phyloP scores from a whole-genome alignment of 352 stramenopile species.

The Salisapilia sapeloensis region DNA sequence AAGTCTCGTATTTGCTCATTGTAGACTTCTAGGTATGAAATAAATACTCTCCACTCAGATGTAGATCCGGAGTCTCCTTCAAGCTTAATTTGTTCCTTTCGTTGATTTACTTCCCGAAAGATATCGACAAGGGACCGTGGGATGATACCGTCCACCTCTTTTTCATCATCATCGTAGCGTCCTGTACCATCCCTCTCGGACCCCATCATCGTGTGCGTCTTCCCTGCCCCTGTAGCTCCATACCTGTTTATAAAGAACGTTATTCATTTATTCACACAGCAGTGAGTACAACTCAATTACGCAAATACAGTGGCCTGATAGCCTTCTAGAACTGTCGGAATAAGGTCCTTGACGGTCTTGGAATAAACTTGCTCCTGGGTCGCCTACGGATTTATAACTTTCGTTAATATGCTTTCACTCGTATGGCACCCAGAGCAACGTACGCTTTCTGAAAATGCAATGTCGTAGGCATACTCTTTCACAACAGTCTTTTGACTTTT shows the following conservation, averaged over 20 bases:
- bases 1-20: conserved; percentile 90
- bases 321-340: conserved; percentile 76
- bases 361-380: conserved; percentile 73
- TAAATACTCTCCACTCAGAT: conserved; percentile 46
- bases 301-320: conserved; percentile 88
- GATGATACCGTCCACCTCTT: conserved; percentile 82
- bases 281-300: too few species aligned
- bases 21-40: conserved; percentile 86
- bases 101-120: conserved; percentile 46
- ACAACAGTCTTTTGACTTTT: conserved; percentile 29
- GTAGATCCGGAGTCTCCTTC: conserved; percentile 8
- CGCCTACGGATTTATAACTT: too few species aligned
- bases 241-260: too few species aligned
- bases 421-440: too few species aligned
- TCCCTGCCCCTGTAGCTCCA: conserved; percentile 77
- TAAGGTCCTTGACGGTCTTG: conserved; percentile 76
- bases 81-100: conserved; percentile 7
- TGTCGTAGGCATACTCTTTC: conserved; percentile 46
- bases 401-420: too few species aligned
- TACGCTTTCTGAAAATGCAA: conserved; percentile 26
- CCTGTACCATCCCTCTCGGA: too few species aligned
- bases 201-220: conserved; percentile 87
- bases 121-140: conserved; percentile 70
- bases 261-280: too few species aligned
- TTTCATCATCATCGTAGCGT: too few species aligned